Evolutionary conservation across 2,329 filamentous ascomycete species (phyloP).

Genomic region (Fusarium torulosum): DNA sequence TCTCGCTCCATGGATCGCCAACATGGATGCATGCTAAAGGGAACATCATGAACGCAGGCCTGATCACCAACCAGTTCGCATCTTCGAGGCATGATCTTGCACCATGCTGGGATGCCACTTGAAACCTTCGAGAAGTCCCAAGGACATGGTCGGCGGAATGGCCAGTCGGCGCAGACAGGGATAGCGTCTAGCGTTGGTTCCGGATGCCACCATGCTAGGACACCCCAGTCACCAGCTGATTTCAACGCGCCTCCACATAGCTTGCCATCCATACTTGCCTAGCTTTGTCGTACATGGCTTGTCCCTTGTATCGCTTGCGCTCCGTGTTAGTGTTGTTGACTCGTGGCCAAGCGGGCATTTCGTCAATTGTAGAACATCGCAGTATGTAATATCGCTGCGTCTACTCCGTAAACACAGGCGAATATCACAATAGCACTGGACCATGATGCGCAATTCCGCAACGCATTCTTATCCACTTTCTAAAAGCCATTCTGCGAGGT

Average conservation of each 20-base stretch:
- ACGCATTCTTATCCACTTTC: conserved; percentile 23
- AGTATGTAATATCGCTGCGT: conserved; percentile 24
- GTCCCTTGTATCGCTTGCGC: conserved; percentile 19
- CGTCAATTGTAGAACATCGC: conserved; percentile 3
- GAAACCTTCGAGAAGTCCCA: conserved; percentile 52
- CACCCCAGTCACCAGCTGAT: conserved; percentile 44
- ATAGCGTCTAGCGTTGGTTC: conserved; percentile 35
- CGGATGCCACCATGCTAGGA: conserved; percentile 22
- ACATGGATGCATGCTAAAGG: conserved; percentile 42
- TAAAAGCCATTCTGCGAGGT: conserved; percentile 36
- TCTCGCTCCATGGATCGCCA: conserved; percentile 42
- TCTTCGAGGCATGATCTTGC: conserved; percentile 47
- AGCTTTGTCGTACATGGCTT: conserved; percentile 21
- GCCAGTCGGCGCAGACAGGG: conserved; percentile 41
- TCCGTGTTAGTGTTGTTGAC: conserved; percentile 32
- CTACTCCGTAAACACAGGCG: neutral
- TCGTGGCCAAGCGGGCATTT: conserved; percentile 43
- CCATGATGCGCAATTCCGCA: conserved; percentile 28
- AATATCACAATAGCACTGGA: conserved; percentile 1
- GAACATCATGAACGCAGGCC: conserved; percentile 30
- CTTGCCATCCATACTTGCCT: conserved; percentile 32
- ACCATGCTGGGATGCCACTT: conserved; percentile 44
- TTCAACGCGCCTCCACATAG: conserved; percentile 38
- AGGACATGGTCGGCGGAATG: conserved; percentile 51
- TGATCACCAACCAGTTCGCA: conserved; percentile 42